Percentiles rank a stretch among this genome's conserved stretches.
phyloP scores from a whole-genome alignment of 345 rosid genomes.

The Eutrema yunnanense region DNA sequence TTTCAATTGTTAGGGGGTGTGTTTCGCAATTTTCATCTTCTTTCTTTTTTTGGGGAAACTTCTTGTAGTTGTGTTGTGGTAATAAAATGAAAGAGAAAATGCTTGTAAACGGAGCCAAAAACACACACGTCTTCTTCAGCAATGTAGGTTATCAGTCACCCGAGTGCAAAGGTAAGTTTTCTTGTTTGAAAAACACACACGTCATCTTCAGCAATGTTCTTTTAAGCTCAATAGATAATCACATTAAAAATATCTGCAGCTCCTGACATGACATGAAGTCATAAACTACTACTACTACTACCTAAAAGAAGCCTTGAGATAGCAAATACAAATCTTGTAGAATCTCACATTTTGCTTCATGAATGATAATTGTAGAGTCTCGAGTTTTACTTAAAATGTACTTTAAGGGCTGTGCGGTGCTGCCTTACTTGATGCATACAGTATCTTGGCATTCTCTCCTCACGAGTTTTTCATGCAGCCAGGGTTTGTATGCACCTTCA shows the following conservation, averaged over 20 bases:
- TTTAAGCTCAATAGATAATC: no score
- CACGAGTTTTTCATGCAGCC: conserved; percentile 39
- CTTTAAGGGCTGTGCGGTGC: background rate
- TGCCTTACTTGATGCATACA: background rate
- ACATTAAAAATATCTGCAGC: no score
- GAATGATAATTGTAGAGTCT: background rate
- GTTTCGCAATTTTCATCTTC: background rate
- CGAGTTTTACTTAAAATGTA: background rate
- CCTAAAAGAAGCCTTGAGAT: background rate
- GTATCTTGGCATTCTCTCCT: background rate
- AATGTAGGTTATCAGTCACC: no score
- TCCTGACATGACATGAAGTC: background rate
- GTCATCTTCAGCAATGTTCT: no score
- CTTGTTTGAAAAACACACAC: no score
- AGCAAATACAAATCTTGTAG: background rate
- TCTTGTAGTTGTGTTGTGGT: conserved; percentile 11
- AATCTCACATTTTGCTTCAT: conserved; percentile 6
- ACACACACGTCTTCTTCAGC: no score
- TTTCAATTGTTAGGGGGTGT: background rate
- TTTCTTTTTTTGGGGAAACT: background rate
- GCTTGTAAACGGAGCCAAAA: background rate
- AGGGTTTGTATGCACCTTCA: conserved; percentile 52
- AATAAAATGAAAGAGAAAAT: conserved; percentile 1
- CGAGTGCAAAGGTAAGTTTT: no score
- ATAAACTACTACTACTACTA: background rate